These are phyloP conservation scores for Amauroascus niger DNA, from an alignment of 2,329 filamentous ascomycete species.

Conservation along the genomic window DNA sequence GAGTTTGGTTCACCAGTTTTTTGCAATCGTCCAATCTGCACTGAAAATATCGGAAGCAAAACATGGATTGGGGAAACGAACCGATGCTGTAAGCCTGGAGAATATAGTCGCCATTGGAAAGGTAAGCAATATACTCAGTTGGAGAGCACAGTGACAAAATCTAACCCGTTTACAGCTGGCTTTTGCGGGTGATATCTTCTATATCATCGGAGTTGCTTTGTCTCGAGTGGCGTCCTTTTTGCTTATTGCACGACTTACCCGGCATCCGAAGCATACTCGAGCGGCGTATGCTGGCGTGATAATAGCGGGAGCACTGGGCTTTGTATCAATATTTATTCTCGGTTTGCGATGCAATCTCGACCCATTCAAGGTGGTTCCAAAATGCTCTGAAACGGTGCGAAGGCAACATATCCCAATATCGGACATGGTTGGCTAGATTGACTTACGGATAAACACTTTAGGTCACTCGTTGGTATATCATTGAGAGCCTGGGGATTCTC, in stretches of 20 bases:
- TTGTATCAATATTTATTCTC: constrained; percentile 15
- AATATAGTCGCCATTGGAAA: constrained; percentile 12
- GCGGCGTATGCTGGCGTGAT: constrained; percentile 10
- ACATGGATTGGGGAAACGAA: constrained; percentile 15
- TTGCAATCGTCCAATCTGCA: constrained; percentile 15
- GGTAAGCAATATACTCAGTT: neutral
- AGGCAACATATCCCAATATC: neutral
- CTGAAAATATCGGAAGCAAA: constrained; percentile 16
- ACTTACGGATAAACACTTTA: constrained; percentile 3
- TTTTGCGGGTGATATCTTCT: constrained; percentile 16
- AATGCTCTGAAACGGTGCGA: constrained; percentile 14
- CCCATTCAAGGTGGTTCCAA: constrained; percentile 14
- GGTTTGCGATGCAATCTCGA: constrained; percentile 13
- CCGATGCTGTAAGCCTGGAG: neutral
- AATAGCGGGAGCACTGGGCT: constrained; percentile 5
- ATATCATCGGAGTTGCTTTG: constrained; percentile 15
- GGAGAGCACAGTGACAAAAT: neutral
- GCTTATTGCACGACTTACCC: constrained; percentile 16
- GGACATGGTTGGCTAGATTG: neutral
- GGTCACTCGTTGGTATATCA: constrained; percentile 15
- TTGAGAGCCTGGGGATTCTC: constrained; percentile 15
- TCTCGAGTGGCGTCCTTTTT: constrained; percentile 15
- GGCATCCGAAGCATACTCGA: constrained; percentile 12
- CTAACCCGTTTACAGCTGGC: constrained; percentile 10
- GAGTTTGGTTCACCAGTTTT: constrained; percentile 7